phyloP scores from a whole-genome alignment of 1,284 basidiomycete genomes.

The Ceratobasidium sp. region DNA sequence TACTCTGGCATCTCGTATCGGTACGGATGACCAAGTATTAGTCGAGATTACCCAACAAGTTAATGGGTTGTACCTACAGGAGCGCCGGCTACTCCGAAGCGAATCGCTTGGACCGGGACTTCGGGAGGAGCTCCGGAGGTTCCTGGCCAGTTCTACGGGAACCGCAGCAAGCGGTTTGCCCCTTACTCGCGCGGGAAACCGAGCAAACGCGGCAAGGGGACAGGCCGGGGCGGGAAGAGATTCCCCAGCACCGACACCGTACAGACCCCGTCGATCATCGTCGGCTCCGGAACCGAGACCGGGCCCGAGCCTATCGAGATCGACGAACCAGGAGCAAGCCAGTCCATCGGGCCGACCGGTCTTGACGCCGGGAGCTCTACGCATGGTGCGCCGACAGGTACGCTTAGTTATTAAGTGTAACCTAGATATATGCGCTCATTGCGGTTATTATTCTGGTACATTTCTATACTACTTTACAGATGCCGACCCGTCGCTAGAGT shows the following conservation, averaged over 20 bases:
- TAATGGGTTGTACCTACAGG: slow-evolving; percentile 10
- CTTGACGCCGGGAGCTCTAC: not conserved
- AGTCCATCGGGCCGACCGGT: not conserved
- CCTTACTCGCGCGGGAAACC: too few species aligned
- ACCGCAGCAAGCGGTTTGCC: too few species aligned
- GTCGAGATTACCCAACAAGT: not conserved
- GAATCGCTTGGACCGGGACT: not conserved
- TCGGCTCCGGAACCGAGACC: too few species aligned
- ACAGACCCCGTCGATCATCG: too few species aligned
- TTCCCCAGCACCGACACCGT: too few species aligned
- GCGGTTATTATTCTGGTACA: not conserved
- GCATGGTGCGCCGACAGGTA: not conserved
- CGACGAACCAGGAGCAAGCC: not conserved
- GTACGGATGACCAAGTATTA: not conserved
- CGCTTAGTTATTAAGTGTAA: not conserved
- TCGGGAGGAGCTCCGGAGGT: not conserved
- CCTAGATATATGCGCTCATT: not conserved
- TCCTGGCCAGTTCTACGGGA: not conserved
- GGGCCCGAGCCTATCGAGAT: not conserved
- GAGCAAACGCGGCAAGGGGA: too few species aligned
- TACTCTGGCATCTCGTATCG: not conserved
- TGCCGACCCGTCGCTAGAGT: not conserved
- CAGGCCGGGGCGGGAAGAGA: too few species aligned
- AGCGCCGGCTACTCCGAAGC: not conserved
- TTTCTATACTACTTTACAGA: not conserved